phyloP scores from a whole-genome alignment of 805 yeast species.

The Hanseniaspora guilliermondii region DNA sequence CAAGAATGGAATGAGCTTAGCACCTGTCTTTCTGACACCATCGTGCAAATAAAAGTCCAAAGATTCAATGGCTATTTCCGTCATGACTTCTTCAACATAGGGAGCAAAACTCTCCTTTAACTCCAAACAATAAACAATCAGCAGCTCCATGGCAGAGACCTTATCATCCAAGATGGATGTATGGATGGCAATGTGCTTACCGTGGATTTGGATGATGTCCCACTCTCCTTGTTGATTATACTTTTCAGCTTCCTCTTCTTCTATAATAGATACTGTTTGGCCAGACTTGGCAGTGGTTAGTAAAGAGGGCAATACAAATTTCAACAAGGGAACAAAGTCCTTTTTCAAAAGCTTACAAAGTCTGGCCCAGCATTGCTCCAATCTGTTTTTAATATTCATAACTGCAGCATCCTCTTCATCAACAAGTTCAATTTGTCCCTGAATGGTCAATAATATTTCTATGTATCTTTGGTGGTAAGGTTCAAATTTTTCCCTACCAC shows the following conservation, averaged over 20 bases:
- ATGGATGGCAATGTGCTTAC: constrained; percentile 88
- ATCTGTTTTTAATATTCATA: constrained; percentile 74
- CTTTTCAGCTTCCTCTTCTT: constrained; percentile 78
- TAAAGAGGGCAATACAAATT: constrained; percentile 81
- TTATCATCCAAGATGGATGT: constrained; percentile 91
- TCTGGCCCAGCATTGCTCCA: constrained; percentile 94
- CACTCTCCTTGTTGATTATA: constrained; percentile 78
- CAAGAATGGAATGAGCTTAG: constrained; percentile 68
- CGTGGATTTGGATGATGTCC: constrained; percentile 85
- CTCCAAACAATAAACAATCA: constrained; percentile 73
- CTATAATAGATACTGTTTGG: constrained; percentile 79
- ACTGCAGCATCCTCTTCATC: constrained; percentile 34
- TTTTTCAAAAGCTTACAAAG: constrained; percentile 74
- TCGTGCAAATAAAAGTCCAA: constrained; percentile 84
- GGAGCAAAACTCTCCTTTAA: constrained; percentile 72
- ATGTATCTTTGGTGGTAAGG: constrained; percentile 61
- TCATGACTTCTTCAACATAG: constrained; percentile 65
- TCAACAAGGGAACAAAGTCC: constrained; percentile 74
- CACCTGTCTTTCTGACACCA: constrained; percentile 87
- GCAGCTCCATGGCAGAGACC: constrained; percentile 78
- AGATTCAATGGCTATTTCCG: constrained; percentile 74
- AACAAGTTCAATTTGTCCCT: constrained; percentile 37
- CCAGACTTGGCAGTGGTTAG: constrained; percentile 74
- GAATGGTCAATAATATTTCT: constrained; percentile 58
- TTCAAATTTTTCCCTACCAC: constrained; percentile 77